Conservation (phyloP, 495 filamentous ascomycete genomes). For the Pyrenopolyporus hunteri region DNA sequence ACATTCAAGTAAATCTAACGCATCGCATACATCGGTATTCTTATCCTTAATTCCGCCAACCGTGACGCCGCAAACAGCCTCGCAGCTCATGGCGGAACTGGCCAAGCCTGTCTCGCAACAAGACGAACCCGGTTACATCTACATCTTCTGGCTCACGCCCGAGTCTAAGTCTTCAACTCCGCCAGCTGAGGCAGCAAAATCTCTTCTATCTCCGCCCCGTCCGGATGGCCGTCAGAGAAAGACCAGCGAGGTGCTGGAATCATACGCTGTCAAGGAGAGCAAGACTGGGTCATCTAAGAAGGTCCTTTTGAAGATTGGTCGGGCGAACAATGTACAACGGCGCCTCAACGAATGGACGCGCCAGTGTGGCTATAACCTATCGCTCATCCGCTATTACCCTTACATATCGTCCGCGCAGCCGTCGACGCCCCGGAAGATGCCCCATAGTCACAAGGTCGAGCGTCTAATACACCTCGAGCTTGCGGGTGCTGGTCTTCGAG, state of each 20-base stretch:
- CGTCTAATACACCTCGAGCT: slow-evolving; percentile 90
- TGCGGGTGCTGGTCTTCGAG: slow-evolving; percentile 66
- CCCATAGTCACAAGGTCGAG: slow-evolving; percentile 88
- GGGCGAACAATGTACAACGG: slow-evolving; percentile 87
- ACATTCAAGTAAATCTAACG: slow-evolving; percentile 42
- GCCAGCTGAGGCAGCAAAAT: slow-evolving; percentile 62
- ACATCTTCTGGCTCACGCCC: slow-evolving; percentile 92
- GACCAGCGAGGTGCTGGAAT: slow-evolving; percentile 69
- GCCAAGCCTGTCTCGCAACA: slow-evolving; percentile 77
- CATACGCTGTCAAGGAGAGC: slow-evolving; percentile 51
- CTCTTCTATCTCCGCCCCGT: slow-evolving; percentile 59
- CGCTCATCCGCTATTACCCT: slow-evolving; percentile 89
- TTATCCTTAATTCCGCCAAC: slow-evolving; percentile 70
- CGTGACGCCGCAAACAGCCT: slow-evolving; percentile 68
- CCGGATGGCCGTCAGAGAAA: slow-evolving; percentile 57
- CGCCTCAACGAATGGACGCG: slow-evolving; percentile 89
- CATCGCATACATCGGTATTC: slow-evolving; percentile 59
- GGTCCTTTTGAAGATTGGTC: slow-evolving; percentile 89
- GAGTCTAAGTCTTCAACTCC: slow-evolving; percentile 57
- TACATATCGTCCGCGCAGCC: slow-evolving; percentile 64
- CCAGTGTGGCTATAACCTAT: slow-evolving; percentile 88
- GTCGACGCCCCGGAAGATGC: slow-evolving; percentile 68
- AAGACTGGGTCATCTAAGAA: slow-evolving; percentile 45
- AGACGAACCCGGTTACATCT: slow-evolving; percentile 93
- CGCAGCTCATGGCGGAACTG: slow-evolving; percentile 72